A percentile compares a stretch with the other conserved stretches of the same genome.
Conservation (phyloP, 2,329 filamentous ascomycete genomes). For the Sporothrix curviconia region DNA sequence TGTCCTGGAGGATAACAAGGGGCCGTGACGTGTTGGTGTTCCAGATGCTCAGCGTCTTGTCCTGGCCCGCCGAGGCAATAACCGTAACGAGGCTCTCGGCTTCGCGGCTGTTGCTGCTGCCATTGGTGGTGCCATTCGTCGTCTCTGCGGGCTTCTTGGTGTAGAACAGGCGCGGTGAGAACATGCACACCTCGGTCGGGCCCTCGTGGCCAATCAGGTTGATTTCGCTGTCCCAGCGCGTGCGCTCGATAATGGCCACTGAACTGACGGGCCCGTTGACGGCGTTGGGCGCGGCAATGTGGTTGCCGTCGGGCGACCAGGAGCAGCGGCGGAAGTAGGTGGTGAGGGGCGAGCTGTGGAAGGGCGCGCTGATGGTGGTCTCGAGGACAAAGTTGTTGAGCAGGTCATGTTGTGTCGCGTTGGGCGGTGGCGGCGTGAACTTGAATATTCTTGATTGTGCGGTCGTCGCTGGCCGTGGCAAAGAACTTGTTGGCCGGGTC, state of each 20-base stretch:
- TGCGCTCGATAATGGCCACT: slow-evolving; percentile 89
- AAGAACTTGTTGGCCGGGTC: slow-evolving; percentile 99
- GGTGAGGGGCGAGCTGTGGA: slow-evolving; percentile 84
- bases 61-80: slow-evolving; percentile 92
- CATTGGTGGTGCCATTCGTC: slow-evolving; percentile 41
- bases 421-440: slow-evolving; percentile 84
- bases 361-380: slow-evolving; percentile 81
- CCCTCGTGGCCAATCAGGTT: slow-evolving; percentile 96
- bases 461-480: slow-evolving; percentile 93
- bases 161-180: slow-evolving; percentile 85
- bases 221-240: slow-evolving; percentile 92
- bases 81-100: slow-evolving; percentile 63
- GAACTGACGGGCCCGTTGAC: slow-evolving; percentile 97
- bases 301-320: slow-evolving; percentile 95
- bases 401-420: slow-evolving; percentile 90
- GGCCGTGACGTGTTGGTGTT: slow-evolving; percentile 93
- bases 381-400: slow-evolving; percentile 95
- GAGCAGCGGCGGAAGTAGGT: slow-evolving; percentile 96
- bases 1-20: slow-evolving; percentile 80
- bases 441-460: slow-evolving; percentile 94
- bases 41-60: slow-evolving; percentile 95
- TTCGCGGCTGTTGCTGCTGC: slow-evolving; percentile 15
- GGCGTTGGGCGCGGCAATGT: slow-evolving; percentile 93
- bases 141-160: slow-evolving; percentile 55
- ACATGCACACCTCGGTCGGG: slow-evolving; percentile 93